phyloP scores from a whole-genome alignment of 2,329 filamentous ascomycete species.

The Didymella arachidicola region DNA sequence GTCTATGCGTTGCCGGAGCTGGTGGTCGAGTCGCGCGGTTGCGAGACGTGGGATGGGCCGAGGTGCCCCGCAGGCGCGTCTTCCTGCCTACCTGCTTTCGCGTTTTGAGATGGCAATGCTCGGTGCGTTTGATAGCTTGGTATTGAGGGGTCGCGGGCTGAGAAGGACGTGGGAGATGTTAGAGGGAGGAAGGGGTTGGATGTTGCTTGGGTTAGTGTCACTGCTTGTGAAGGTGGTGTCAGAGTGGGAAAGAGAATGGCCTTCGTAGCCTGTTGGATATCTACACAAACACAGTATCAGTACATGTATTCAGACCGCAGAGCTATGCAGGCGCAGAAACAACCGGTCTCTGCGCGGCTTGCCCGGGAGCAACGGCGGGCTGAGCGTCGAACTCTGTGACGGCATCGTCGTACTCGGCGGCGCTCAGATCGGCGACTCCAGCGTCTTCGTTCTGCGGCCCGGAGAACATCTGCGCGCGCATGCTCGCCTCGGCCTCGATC shows the following conservation, averaged over 20 bases:
- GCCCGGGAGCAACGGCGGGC: too few relatives aligned
- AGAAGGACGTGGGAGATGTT: not conserved
- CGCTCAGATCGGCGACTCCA: conserved; percentile 25
- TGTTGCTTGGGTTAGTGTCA: not conserved
- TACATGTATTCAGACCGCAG: conserved; percentile 9
- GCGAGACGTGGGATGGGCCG: conserved; percentile 6
- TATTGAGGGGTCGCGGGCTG: not conserved
- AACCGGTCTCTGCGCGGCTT: conserved; percentile 40
- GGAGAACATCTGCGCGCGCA: conserved; percentile 53
- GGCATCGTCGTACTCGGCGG: conserved; percentile 39
- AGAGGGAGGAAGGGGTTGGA: not conserved
- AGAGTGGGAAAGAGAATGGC: too few relatives aligned
- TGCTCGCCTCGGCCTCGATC: conserved; percentile 58
- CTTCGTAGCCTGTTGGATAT: not conserved
- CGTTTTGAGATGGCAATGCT: conserved; percentile 4
- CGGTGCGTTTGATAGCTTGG: not conserved
- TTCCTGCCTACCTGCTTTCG: conserved; percentile 1
- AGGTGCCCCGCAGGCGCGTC: conserved; percentile 16
- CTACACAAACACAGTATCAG: conserved; percentile 26
- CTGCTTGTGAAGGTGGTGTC: too few relatives aligned
- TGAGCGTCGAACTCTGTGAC: conserved; percentile 43
- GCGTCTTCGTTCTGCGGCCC: conserved; percentile 43
- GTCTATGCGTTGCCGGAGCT: conserved; percentile 9
- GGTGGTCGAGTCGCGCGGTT: conserved; percentile 8
- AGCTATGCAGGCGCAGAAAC: conserved; percentile 41